Conservation (phyloP, 2,329 filamentous ascomycete genomes). For the Whalleya microplaca region DNA sequence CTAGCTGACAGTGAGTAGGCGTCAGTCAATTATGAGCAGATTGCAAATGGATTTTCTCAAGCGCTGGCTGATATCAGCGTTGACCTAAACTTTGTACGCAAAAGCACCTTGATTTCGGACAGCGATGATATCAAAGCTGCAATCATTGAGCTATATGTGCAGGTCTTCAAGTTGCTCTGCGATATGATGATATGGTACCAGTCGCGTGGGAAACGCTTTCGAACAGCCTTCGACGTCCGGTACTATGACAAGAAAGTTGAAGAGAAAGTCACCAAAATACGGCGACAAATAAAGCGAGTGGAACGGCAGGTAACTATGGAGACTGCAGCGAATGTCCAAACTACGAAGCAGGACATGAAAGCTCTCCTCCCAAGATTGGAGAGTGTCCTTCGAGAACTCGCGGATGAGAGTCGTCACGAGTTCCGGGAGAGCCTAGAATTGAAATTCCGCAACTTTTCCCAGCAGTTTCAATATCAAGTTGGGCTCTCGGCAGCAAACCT, state of each 20-base stretch:
- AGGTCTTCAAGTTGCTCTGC: slow-evolving; percentile 17
- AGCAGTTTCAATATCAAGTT: not conserved
- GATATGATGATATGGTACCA: slow-evolving; percentile 15
- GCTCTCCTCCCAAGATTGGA: not conserved
- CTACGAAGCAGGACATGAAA: not conserved
- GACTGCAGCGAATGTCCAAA: not conserved
- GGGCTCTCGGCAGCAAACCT: not conserved
- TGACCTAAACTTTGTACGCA: slow-evolving; percentile 7
- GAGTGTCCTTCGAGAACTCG: not conserved
- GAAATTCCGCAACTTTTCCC: not conserved
- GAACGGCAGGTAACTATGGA: not conserved
- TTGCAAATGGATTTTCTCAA: slow-evolving; percentile 8
- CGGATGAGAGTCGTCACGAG: not conserved
- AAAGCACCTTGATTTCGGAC: slow-evolving; percentile 6
- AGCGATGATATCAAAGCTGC: slow-evolving; percentile 4
- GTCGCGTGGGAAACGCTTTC: slow-evolving; percentile 1
- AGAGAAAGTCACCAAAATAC: slow-evolving; percentile 8
- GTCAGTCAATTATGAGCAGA: slow-evolving; percentile 4
- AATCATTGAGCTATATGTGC: slow-evolving; percentile 8
- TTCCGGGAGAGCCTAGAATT: not conserved
- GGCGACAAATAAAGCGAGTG: slow-evolving; percentile 7
- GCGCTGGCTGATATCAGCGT: slow-evolving; percentile 12
- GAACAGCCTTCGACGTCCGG: slow-evolving; percentile 2
- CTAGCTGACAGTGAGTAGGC: not conserved
- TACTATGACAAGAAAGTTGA: slow-evolving; percentile 16